A percentile compares a stretch with the other conserved stretches of the same genome.
Evolutionary conservation across 2,329 filamentous ascomycete species (phyloP).

Genomic region (Sporothrix humicola): DNA sequence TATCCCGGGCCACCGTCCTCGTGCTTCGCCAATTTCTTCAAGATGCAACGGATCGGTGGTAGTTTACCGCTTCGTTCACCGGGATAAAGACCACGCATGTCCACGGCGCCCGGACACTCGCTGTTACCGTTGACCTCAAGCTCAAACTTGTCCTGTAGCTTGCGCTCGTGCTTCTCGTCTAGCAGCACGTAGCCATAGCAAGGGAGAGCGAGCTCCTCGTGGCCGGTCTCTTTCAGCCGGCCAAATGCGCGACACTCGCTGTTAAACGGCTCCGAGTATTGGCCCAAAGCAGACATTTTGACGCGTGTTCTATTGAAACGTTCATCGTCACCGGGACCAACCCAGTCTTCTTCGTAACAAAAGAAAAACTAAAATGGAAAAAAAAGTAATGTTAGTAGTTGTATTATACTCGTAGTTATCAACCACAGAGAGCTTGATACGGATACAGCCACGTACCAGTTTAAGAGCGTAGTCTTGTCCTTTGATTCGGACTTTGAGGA

Average conservation of each 20-base stretch:
- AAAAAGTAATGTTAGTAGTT: neutral
- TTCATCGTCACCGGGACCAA: conserved; percentile 5
- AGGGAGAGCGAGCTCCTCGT: neutral
- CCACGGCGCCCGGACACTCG: neutral
- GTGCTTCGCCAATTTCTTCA: conserved; percentile 7
- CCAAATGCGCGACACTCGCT: conserved; percentile 9
- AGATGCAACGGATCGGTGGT: neutral
- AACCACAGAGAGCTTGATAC: too few species aligned
- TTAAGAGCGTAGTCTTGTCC: neutral
- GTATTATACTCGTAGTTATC: too few species aligned
- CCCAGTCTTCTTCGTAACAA: neutral
- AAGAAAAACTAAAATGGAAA: neutral
- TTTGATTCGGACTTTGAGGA: conserved; percentile 11
- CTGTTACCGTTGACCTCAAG: neutral
- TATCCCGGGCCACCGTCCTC: neutral
- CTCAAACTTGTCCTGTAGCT: conserved; percentile 8
- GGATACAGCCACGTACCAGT: neutral
- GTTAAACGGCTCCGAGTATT: conserved; percentile 8
- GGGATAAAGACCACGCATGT: neutral
- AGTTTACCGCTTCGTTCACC: neutral
- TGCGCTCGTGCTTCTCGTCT: conserved; percentile 8
- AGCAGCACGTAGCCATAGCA: conserved; percentile 14
- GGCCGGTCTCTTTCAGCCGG: conserved; percentile 7
- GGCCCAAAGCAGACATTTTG: neutral
- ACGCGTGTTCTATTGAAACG: neutral